Evolutionary conservation across 1,284 basidiomycete genomes (phyloP).

Genomic region (Inonotus hispidus): DNA sequence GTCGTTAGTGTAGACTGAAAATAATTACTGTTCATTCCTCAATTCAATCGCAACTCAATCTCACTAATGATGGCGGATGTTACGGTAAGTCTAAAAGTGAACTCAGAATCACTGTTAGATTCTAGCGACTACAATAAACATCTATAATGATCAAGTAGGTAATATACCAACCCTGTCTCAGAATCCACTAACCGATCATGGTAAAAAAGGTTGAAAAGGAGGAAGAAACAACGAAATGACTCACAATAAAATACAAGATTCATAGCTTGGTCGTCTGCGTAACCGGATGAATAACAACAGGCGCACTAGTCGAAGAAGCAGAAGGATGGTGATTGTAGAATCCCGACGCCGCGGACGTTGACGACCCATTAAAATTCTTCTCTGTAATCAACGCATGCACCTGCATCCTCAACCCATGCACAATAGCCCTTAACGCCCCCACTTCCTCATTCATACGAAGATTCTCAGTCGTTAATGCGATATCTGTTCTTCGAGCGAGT

Average conservation of each 20-base stretch:
- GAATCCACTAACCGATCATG: too few relatives aligned
- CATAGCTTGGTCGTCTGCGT: slow-evolving; percentile 17
- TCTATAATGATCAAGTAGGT: too few relatives aligned
- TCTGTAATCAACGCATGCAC: slow-evolving; percentile 31
- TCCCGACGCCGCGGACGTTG: slow-evolving; percentile 2
- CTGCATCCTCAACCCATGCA: slow-evolving; percentile 80
- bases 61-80: too few relatives aligned
- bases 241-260: neutral
- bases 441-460: slow-evolving; percentile 74
- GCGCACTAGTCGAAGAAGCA: neutral
- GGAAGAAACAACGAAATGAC: too few relatives aligned
- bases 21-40: neutral
- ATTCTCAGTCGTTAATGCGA: slow-evolving; percentile 65
- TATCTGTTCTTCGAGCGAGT: slow-evolving; percentile 55
- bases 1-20: slow-evolving; percentile 2
- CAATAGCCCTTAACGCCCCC: slow-evolving; percentile 61
- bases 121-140: too few relatives aligned
- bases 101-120: too few relatives aligned
- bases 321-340: slow-evolving; percentile 2
- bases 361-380: slow-evolving; percentile 9
- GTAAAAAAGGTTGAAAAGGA: too few relatives aligned
- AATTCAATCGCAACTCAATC: too few relatives aligned
- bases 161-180: too few relatives aligned
- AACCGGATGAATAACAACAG: neutral
- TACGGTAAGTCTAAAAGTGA: too few relatives aligned